A percentile compares a stretch with the other conserved stretches of the same genome.
Evolutionary conservation across 1,284 basidiomycete genomes (phyloP).

Genomic region (Rhizopogon hawkerae): DNA sequence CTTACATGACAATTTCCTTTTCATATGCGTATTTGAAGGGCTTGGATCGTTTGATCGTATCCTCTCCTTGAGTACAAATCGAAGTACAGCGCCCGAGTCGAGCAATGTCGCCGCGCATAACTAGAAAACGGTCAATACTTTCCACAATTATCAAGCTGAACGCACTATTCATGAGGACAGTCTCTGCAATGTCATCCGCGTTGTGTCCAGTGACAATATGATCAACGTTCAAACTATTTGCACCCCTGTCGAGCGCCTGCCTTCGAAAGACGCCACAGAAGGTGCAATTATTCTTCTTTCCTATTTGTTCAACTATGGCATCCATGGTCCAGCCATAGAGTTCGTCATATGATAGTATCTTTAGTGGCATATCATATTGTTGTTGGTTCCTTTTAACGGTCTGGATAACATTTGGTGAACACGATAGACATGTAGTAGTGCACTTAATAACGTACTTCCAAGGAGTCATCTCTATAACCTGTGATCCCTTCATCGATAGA

Average conservation of each 20-base stretch:
- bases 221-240: conserved; percentile 81
- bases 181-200: conserved; percentile 98
- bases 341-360: conserved; percentile 93
- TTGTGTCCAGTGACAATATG: conserved; percentile 99
- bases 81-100: conserved; percentile 88
- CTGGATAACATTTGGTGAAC: conserved; percentile 33
- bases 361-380: conserved; percentile 92
- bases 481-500: conserved; percentile 99
- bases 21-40: conserved; percentile 99
- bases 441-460: conserved; percentile 59
- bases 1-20: conserved; percentile 98
- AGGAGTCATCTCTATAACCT: conserved; percentile 94
- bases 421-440: background rate
- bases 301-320: conserved; percentile 85
- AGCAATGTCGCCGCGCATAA: conserved; percentile 96
- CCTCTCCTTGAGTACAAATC: conserved; percentile 89
- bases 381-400: conserved; percentile 97
- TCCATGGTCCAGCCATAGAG: conserved; percentile 99
- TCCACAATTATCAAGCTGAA: conserved; percentile 8
- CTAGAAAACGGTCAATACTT: conserved; percentile 34
- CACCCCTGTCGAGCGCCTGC: conserved; percentile 94
- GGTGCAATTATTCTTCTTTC: conserved; percentile 98
- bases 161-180: conserved; percentile 96
- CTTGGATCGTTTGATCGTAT: conserved; percentile 94
- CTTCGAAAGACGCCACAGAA: conserved; percentile 97